Conservation (phyloP, 768 basidiomycete species). For the Boletales sp. region DNA sequence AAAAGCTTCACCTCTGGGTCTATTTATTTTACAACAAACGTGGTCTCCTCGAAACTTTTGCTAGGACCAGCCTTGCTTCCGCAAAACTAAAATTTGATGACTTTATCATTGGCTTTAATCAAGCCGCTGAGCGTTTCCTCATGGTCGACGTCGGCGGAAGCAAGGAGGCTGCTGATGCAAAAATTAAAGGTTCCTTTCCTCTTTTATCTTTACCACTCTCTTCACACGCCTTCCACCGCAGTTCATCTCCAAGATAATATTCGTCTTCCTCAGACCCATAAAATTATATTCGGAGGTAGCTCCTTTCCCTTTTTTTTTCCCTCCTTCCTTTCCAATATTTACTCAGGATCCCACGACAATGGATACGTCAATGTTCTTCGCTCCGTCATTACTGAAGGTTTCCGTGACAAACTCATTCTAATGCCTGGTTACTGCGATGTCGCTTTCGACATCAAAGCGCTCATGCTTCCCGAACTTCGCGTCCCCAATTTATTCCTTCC, state of each 20-base stretch:
- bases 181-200: conserved; percentile 58
- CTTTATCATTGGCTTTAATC: conserved; percentile 67
- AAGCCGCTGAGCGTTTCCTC: conserved; percentile 61
- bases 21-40: conserved; percentile 63
- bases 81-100: conserved; percentile 51
- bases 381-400: conserved; percentile 62
- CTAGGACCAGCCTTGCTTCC: conserved; percentile 29
- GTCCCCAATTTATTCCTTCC: conserved; percentile 59
- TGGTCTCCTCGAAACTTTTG: conserved; percentile 52
- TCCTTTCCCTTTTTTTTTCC: conserved; percentile 1
- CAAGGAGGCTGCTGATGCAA: conserved; percentile 74
- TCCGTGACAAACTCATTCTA: conserved; percentile 59
- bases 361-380: conserved; percentile 63
- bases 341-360: conserved; percentile 66
- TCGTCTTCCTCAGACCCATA: conserved; percentile 58
- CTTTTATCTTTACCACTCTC: background rate
- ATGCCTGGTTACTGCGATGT: conserved; percentile 61
- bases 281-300: conserved; percentile 65
- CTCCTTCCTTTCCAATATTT: conserved; percentile 1
- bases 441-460: conserved; percentile 55
- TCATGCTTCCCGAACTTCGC: conserved; percentile 50
- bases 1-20: conserved; percentile 51
- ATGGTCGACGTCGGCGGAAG: conserved; percentile 68
- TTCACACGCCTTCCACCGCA: conserved; percentile 16
- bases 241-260: conserved; percentile 39